Percentiles rank a stretch among this genome's conserved stretches.
These are phyloP conservation scores for Prunus dulcis DNA, from an alignment of 306 rosid genomes.

Conservation along the genomic window DNA sequence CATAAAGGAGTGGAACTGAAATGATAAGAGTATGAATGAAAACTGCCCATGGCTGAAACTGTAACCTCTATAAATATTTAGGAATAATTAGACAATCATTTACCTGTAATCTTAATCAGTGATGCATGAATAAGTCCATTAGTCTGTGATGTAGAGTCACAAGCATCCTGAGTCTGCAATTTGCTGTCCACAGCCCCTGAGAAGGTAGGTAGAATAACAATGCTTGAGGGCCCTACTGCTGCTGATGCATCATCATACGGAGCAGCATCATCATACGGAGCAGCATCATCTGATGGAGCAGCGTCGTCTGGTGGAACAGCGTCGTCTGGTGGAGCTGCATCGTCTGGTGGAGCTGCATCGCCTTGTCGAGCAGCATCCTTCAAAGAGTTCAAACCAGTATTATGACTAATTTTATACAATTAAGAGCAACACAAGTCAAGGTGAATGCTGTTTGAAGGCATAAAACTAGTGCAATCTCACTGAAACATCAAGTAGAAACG, in stretches of 20 bases:
- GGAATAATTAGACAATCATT: neutral
- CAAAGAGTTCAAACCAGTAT: neutral
- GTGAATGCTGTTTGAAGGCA: neutral
- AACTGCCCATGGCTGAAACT: neutral
- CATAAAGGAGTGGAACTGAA: neutral
- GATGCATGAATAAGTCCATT: constrained; percentile 25
- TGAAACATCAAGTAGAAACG: too few species aligned
- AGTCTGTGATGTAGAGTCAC: constrained; percentile 12
- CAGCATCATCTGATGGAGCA: neutral
- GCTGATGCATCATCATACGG: constrained; percentile 7
- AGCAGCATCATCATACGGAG: neutral
- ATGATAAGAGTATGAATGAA: neutral
- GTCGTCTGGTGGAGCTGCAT: neutral
- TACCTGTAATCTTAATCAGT: constrained; percentile 30
- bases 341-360: neutral
- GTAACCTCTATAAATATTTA: neutral
- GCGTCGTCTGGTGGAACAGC: neutral
- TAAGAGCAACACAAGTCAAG: neutral
- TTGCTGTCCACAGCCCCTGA: constrained; percentile 16
- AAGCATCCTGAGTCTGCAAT: constrained; percentile 3
- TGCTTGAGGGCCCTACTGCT: constrained; percentile 26
- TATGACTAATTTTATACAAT: neutral
- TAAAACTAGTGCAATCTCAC: too few species aligned
- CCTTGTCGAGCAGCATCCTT: neutral
- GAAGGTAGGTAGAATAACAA: constrained; percentile 9